A percentile compares a stretch with the other conserved stretches of the same genome.
phyloP scores from a whole-genome alignment of 1,284 basidiomycete genomes.

The Takashimella tepidaria region DNA sequence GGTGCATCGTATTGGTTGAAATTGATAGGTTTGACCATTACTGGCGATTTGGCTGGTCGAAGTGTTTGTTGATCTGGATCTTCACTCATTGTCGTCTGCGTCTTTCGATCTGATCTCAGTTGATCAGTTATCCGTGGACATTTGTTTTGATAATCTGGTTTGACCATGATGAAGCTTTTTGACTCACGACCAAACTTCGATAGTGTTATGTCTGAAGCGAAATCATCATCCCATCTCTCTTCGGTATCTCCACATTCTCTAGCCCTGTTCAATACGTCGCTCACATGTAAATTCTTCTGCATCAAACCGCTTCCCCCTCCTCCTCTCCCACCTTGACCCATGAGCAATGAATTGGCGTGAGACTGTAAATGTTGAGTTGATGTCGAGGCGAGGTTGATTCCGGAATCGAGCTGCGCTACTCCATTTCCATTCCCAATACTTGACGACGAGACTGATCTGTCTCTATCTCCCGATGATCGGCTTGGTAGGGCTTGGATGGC shows the following conservation, averaged over 20 bases:
- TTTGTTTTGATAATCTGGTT: background rate
- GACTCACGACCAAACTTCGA: constrained; percentile 29
- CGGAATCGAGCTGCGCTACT: too few species aligned
- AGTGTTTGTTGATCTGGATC: constrained; percentile 36
- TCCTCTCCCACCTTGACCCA: too few species aligned
- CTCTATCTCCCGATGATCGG: constrained; percentile 26
- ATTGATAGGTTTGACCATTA: constrained; percentile 1
- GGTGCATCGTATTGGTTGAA: background rate
- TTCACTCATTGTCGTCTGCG: constrained; percentile 10
- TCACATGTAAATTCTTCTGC: constrained; percentile 60
- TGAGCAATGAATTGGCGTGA: too few species aligned
- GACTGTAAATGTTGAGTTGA: too few species aligned
- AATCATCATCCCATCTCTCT: constrained; percentile 87
- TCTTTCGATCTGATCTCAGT: constrained; percentile 5
- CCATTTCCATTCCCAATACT: too few species aligned
- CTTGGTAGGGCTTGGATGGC: constrained; percentile 13
- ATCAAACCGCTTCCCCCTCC: constrained; percentile 26
- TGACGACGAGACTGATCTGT: constrained; percentile 8
- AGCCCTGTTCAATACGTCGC: constrained; percentile 52
- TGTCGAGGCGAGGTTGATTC: too few species aligned
- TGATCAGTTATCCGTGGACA: background rate
- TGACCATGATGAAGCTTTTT: background rate
- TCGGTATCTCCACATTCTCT: constrained; percentile 27
- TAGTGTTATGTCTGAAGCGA: constrained; percentile 72
- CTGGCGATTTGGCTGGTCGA: constrained; percentile 24